These are phyloP conservation scores for Nannizziopsis barbatae DNA, from an alignment of 2,329 filamentous ascomycete genomes.

Conservation along the genomic window DNA sequence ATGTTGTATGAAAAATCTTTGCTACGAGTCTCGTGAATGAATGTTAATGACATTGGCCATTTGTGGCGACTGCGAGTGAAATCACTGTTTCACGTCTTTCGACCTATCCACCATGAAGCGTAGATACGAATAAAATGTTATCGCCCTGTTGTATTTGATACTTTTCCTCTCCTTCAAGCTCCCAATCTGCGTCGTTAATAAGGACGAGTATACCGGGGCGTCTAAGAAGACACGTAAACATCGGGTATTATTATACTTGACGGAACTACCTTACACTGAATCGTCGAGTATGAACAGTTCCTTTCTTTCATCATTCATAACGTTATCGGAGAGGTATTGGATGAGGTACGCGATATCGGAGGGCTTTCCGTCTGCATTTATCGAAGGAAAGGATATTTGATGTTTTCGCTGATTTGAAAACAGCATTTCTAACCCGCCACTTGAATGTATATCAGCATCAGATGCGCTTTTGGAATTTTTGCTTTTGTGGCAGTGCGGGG, in stretches of 20 bases:
- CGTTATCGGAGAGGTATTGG: slow-evolving; percentile 61
- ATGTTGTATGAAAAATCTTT: slow-evolving; percentile 28
- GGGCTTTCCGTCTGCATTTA: slow-evolving; percentile 47
- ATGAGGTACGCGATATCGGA: slow-evolving; percentile 67
- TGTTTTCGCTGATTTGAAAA: slow-evolving; percentile 75
- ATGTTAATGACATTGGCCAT: not conserved
- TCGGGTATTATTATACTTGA: too few relatives aligned
- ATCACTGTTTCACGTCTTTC: not conserved
- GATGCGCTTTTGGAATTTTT: not conserved
- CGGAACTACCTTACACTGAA: slow-evolving; percentile 59
- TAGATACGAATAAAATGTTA: slow-evolving; percentile 91
- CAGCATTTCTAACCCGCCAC: slow-evolving; percentile 87
- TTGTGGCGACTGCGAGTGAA: not conserved
- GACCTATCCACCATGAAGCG: slow-evolving; percentile 71
- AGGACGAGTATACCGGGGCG: slow-evolving; percentile 91
- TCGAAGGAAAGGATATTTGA: slow-evolving; percentile 55
- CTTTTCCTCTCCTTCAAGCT: slow-evolving; percentile 84
- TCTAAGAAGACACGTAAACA: slow-evolving; percentile 37
- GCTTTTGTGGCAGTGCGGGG: slow-evolving; percentile 6
- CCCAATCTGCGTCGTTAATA: slow-evolving; percentile 98
- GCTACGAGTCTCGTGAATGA: not conserved
- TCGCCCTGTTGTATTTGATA: slow-evolving; percentile 75
- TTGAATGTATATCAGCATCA: slow-evolving; percentile 26
- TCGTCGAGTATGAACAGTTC: slow-evolving; percentile 83
- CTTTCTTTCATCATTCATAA: slow-evolving; percentile 75